Conservation (phyloP, 2,329 filamentous ascomycete species). For the Nothophoma quercina region DNA sequence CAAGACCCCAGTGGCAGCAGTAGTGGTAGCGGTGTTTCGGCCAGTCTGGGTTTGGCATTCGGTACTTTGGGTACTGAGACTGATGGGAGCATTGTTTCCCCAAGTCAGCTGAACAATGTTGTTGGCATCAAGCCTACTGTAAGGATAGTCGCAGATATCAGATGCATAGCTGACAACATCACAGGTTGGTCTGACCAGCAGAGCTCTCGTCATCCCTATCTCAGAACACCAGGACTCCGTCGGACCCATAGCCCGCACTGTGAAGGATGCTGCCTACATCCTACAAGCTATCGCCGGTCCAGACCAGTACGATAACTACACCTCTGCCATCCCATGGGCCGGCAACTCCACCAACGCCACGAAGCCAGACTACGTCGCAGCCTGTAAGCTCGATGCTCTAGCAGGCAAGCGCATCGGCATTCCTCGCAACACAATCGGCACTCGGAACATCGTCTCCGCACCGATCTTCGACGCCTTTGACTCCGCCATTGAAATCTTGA, state of each 20-base stretch:
- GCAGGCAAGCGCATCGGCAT: slow-evolving; percentile 69
- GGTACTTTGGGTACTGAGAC: slow-evolving; percentile 70
- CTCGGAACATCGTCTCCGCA: slow-evolving; percentile 40
- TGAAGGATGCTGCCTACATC: slow-evolving; percentile 65
- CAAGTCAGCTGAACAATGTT: slow-evolving; percentile 64
- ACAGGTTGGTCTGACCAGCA: slow-evolving; percentile 65
- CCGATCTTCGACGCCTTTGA: slow-evolving; percentile 64
- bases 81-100: slow-evolving; percentile 68
- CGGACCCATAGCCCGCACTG: slow-evolving; percentile 65
- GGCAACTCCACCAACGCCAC: slow-evolving; percentile 46
- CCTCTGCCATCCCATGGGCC: slow-evolving; percentile 61
- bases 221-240: slow-evolving; percentile 64
- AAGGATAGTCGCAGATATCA: not conserved
- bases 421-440: slow-evolving; percentile 64
- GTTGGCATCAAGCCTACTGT: slow-evolving; percentile 69
- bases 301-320: slow-evolving; percentile 65
- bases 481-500: slow-evolving; percentile 60
- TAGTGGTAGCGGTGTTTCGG: slow-evolving; percentile 66
- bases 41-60: slow-evolving; percentile 65
- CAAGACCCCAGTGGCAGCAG: slow-evolving; percentile 62
- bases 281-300: slow-evolving; percentile 66
- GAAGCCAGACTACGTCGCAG: slow-evolving; percentile 67
- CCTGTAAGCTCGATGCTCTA: slow-evolving; percentile 63
- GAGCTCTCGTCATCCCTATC: slow-evolving; percentile 71
- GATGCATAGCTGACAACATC: not conserved